Conservation (phyloP, 331 rosid species). For the Quercus lobata region DNA sequence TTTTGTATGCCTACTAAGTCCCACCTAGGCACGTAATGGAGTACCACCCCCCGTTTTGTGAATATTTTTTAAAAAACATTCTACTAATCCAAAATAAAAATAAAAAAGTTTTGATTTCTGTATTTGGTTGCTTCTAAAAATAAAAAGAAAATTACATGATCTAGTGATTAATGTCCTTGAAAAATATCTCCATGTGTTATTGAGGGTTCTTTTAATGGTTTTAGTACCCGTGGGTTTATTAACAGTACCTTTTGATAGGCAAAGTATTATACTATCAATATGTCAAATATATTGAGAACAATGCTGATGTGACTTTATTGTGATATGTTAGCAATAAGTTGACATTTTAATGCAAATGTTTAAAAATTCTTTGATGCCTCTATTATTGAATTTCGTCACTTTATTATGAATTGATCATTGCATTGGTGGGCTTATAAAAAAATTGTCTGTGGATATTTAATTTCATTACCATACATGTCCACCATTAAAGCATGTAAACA, state of each 20-base stretch:
- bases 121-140: neutral
- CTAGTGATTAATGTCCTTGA: neutral
- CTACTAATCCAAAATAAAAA: neutral
- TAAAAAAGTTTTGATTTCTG: neutral
- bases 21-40: neutral
- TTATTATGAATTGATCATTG: too few species aligned
- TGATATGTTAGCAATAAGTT: neutral
- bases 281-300: neutral
- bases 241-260: neutral
- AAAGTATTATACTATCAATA: neutral
- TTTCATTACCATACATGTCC: neutral
- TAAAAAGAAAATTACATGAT: neutral
- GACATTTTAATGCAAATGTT: neutral
- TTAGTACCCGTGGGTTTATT: too few species aligned
- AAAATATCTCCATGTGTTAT: neutral
- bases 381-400: neutral
- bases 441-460: neutral
- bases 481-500: neutral
- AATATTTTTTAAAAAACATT: neutral
- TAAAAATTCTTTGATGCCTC: neutral
- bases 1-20: neutral
- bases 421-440: too few species aligned
- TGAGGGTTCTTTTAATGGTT: too few species aligned
- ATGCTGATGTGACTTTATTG: neutral
- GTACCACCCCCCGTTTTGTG: neutral